Evolutionary conservation across 352 stramenopile species (phyloP).

Genomic region (Phytophthora hybrid): DNA sequence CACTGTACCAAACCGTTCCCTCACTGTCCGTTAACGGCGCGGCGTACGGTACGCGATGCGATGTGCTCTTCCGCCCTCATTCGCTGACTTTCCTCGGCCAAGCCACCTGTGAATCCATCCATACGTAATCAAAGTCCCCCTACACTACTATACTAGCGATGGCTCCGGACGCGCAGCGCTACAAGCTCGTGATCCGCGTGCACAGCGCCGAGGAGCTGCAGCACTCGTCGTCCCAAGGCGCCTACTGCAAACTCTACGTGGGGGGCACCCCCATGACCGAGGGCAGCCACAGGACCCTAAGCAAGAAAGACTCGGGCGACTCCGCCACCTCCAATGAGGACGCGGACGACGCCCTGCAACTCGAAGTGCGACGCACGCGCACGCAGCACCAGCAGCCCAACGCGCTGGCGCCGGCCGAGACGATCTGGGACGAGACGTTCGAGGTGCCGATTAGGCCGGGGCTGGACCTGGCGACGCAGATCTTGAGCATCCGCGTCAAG

Average conservation of each 20-base stretch:
- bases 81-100: slow-evolving; percentile 25
- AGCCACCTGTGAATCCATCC: too few relatives aligned
- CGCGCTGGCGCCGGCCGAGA: slow-evolving; percentile 41
- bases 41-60: slow-evolving; percentile 3
- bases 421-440: slow-evolving; percentile 71
- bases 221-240: slow-evolving; percentile 59
- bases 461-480: slow-evolving; percentile 42
- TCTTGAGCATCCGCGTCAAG: slow-evolving; percentile 72
- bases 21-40: slow-evolving; percentile 29
- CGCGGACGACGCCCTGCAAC: slow-evolving; percentile 27
- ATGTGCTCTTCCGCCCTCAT: slow-evolving; percentile 35
- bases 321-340: slow-evolving; percentile 30
- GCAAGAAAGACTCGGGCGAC: slow-evolving; percentile 44
- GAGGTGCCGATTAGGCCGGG: slow-evolving; percentile 45
- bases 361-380: slow-evolving; percentile 62
- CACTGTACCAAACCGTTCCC: slow-evolving; percentile 22
- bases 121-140: too few relatives aligned
- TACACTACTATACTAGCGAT: slow-evolving; percentile 9
- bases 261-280: slow-evolving; percentile 57
- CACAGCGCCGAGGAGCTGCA: slow-evolving; percentile 61
- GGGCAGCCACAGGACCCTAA: slow-evolving; percentile 50
- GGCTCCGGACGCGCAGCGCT: slow-evolving; percentile 20
- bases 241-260: slow-evolving; percentile 78
- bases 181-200: slow-evolving; percentile 65
- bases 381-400: slow-evolving; percentile 49